Conservation (phyloP, 805 yeast genomes). For the Saccharomycodes ludwigii region DNA sequence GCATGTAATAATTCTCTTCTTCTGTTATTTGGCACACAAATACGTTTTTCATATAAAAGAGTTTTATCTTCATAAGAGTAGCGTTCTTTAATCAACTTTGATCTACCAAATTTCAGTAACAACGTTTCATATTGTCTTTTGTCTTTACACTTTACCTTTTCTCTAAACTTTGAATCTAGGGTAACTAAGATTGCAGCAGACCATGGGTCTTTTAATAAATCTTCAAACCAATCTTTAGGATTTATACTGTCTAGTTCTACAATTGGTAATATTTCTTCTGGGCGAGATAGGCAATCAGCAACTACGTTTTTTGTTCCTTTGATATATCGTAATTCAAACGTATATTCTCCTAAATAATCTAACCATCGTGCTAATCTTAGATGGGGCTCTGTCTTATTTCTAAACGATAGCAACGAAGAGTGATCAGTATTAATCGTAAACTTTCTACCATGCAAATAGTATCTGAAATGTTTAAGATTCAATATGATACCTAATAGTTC, state of each 20-base stretch:
- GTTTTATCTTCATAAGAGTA: too few species aligned
- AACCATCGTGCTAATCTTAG: constrained; percentile 6
- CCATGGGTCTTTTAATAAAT: constrained; percentile 1
- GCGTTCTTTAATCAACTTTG: too few species aligned
- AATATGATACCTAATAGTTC: constrained; percentile 7
- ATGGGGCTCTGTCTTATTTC: constrained; percentile 7
- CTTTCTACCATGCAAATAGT: constrained; percentile 6
- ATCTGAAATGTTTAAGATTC: constrained; percentile 8
- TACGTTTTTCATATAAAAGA: too few species aligned
- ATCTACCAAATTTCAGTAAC: too few species aligned
- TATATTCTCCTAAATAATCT: constrained; percentile 6
- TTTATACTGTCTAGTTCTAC: too few species aligned
- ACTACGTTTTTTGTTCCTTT: constrained; percentile 7
- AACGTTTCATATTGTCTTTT: too few species aligned
- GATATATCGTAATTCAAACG: constrained; percentile 7
- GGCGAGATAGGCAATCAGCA: constrained; percentile 10
- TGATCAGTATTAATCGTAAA: constrained; percentile 8
- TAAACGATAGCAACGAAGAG: constrained; percentile 3
- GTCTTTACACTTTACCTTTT: too few species aligned
- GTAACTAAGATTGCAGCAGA: constrained; percentile 3
- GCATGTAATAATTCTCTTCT: too few species aligned
- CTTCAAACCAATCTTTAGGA: constrained; percentile 2
- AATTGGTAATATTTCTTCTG: not conserved
- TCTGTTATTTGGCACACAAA: too few species aligned
- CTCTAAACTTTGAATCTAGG: too few species aligned